Evolutionary conservation across 257 asterid genomes (phyloP).

Genomic region (Orobanche coerulescens): DNA sequence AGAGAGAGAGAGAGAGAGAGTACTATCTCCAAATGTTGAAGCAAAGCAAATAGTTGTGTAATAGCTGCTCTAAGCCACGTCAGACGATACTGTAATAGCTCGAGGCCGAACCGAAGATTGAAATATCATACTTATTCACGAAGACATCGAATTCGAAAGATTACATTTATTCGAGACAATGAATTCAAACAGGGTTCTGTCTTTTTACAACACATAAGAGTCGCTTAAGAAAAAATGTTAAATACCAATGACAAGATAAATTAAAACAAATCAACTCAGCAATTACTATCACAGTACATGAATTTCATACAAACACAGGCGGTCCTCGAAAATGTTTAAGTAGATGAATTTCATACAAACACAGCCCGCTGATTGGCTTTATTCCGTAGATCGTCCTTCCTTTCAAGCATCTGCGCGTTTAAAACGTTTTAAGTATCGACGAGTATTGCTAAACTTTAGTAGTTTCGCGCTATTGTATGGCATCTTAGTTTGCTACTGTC

Average conservation of each 20-base stretch:
- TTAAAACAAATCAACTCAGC: neutral
- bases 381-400: conserved; percentile 20
- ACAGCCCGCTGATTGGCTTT: conserved; percentile 12
- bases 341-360: no score
- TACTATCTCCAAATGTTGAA: no score
- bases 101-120: no score
- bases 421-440: neutral
- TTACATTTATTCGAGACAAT: neutral
- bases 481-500: neutral
- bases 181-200: neutral
- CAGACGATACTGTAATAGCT: no score
- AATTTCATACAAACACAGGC: conserved; percentile 18
- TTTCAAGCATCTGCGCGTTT: conserved; percentile 48
- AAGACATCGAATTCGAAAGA: neutral
- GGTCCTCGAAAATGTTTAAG: neutral
- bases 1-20: no score
- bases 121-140: neutral
- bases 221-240: neutral
- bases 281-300: conserved; percentile 15
- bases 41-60: no score
- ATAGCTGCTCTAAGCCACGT: no score
- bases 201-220: neutral
- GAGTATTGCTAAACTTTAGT: neutral
- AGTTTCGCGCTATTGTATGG: neutral
- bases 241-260: neutral